Base-by-base conservation (phyloP, 371 early-diverging fungal genomes). In the Apophysomyces trapeziformis region DNA sequence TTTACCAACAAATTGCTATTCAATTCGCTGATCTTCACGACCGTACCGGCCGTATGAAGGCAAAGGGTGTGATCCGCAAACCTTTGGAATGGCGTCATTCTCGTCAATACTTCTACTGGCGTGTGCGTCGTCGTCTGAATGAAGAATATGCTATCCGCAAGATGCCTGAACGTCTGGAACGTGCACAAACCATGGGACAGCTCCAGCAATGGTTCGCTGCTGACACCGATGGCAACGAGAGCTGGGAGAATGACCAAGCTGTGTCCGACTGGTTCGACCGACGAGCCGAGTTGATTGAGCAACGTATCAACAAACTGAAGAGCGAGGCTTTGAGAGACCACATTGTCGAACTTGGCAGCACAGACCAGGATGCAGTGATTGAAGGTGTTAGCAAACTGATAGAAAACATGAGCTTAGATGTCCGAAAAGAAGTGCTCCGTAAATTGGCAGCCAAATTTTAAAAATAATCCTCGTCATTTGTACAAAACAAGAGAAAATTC, bases 21-120 rank as follows among this genome's bases (percentile, higher is more conserved):
- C 93, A 96, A 70, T 97, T 98, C 73, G 99, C 99, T 38, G 99
- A 98, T 76, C 87, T 99, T 60, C 99, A 99, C 76, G 99, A 99
- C 78, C 90, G 91, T 47, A 90, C 98, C n/a, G 94, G 94, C 32
- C 94, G 99, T 69, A 98, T 99, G 98, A 78, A 88, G 58, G 95
- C 93, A 78, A 97, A 97, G 92, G 91, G 92, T 56, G 93, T 92
- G 7, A 91, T 98, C 64, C 87, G 90, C 35, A 85, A 88, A 63
- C 79, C 92, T 12, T 75, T 98, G 13, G 87, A 90, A 62, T 98
- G 97, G 96, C 71, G 84, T 35, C 76, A 86, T 46, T 80, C 96
- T 11, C 93, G 99, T 67, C 78, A 85, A 18, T 94, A 88, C 92
- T 97, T 97, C 83, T 96, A 94, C 93, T 92, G 93, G 92, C 91